A percentile compares a stretch with the other conserved stretches of the same genome.
These are phyloP conservation scores for Cladobotryum protrusum DNA, from an alignment of 2,329 filamentous ascomycete species.

Conservation along the genomic window DNA sequence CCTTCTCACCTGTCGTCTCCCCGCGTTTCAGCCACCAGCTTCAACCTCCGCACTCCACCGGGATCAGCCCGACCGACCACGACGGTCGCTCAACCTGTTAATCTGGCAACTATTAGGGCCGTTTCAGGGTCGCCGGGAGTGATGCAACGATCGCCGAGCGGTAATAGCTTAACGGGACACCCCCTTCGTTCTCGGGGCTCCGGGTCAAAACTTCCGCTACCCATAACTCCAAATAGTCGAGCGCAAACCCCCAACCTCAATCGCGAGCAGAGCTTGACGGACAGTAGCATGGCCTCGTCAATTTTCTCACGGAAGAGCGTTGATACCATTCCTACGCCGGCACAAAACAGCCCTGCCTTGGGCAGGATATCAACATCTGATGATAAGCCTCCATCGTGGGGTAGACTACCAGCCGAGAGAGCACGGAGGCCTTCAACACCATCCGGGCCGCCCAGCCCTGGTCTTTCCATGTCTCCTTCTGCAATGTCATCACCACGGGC, in stretches of 20 bases:
- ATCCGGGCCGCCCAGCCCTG: conserved; percentile 18
- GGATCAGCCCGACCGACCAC: conserved; percentile 3
- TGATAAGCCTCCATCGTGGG: conserved; percentile 20
- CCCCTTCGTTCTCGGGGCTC: conserved; percentile 30
- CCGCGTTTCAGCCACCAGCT: conserved; percentile 3
- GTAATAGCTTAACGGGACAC: conserved; percentile 21
- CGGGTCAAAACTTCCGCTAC: conserved; percentile 33
- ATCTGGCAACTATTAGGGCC: conserved; percentile 11
- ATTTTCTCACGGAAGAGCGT: conserved; percentile 33
- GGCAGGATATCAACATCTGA: conserved; percentile 12
- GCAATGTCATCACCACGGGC: conserved; percentile 27
- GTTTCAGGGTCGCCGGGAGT: conserved; percentile 12
- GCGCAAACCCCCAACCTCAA: conserved; percentile 29
- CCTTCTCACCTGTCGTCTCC: conserved; percentile 6
- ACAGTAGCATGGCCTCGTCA: conserved; percentile 39
- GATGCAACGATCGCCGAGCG: conserved; percentile 19
- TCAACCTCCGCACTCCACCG: conserved; percentile 2
- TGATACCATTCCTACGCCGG: conserved; percentile 27
- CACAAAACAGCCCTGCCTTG: conserved; percentile 24
- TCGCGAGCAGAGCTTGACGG: conserved; percentile 34
- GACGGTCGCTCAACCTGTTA: conserved; percentile 8
- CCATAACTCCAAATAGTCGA: conserved; percentile 30
- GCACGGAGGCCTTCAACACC: conserved; percentile 10
- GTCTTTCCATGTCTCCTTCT: conserved; percentile 22
- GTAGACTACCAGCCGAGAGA: conserved; percentile 16